Base-by-base conservation (phyloP, 1,284 basidiomycete genomes). In the Thecaphora thlaspeos region DNA sequence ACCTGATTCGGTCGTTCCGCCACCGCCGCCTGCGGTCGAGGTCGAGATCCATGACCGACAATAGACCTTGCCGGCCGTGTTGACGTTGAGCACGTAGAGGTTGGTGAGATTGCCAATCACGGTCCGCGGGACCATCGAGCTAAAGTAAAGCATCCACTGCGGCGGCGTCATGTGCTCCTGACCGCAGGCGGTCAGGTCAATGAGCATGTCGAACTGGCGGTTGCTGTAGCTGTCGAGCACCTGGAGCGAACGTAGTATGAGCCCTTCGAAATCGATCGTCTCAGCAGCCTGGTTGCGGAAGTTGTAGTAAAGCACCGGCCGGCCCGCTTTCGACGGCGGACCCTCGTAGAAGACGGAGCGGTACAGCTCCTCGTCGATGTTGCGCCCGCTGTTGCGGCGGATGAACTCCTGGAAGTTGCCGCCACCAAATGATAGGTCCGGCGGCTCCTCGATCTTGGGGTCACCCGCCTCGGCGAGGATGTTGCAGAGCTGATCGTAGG, bases 201-300 rank as follows among this genome's bases (percentile, higher is more conserved):
- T 15, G 40, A 70, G 46, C n/a, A 71, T 44, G 44, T 75, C 72
- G 26, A 63, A 75, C 18, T 57, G 59, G 18, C 61, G 58, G 23
- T 54, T 48, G 2, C 52, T 44, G 30, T 59, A 62, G 1, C 37
- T 43, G 40, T 73, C 65, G 30, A 75, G 55, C 23, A 62, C 53
- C 48, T 69, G 58, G 2, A 75, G 44, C 23, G 66, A 47, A 45
- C 71, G 63, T 32, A 67, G 49, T 30, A 91, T 86, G 36, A 96
- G 78, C 3, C 91, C 78, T 69, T 94, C 90, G 30, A 92, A 85
- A 73, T 95, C 91, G 41, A 92, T 81, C 0, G 86, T 84, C 68
- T 91, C 90, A 1, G 90, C 87, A 58, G 90, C 86, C 41, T 92
- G 83, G 61, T 59, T 61, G n/a, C 44, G 50, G 51, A 86, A 60